Evolutionary conservation across 106 monocot species (phyloP).

Genomic region (Acanthochlamys bracteata): DNA sequence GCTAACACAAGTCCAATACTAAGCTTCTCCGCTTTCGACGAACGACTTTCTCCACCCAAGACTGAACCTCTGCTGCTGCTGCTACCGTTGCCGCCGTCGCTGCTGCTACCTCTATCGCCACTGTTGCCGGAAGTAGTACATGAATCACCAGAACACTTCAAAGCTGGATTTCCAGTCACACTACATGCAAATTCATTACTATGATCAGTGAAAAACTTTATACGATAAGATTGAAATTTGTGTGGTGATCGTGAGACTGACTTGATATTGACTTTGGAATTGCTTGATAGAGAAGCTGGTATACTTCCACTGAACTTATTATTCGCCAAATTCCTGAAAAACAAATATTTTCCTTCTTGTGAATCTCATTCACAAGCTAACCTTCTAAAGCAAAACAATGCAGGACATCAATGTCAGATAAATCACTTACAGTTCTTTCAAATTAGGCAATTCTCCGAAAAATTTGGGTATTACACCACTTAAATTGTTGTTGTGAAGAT

Average conservation of each 20-base stretch:
- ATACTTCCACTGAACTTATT: constrained; percentile 4
- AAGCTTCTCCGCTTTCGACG: constrained; percentile 4
- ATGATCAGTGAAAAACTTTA: no score
- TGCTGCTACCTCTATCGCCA: not conserved
- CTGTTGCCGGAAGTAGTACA: not conserved
- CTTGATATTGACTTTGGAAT: constrained; percentile 10
- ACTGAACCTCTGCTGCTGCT: no score
- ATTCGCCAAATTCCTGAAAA: constrained; percentile 17
- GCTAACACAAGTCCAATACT: constrained; percentile 4
- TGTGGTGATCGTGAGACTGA: constrained; percentile 9
- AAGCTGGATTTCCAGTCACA: constrained; percentile 13
- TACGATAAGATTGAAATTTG: no score
- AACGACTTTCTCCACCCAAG: no score
- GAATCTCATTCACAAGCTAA: no score
- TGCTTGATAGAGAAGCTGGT: not conserved
- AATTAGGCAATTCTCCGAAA: constrained; percentile 11
- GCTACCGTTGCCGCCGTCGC: no score
- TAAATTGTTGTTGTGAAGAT: constrained; percentile 21
- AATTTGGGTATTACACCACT: constrained; percentile 22
- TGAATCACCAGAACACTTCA: constrained; percentile 10
- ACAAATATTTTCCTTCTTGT: not conserved
- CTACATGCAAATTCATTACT: not conserved
- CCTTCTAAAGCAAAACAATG: no score
- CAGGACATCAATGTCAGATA: no score
- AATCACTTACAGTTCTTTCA: constrained; percentile 15